A percentile compares a stretch with the other conserved stretches of the same genome.
These are phyloP conservation scores for Trametes gibbosa DNA, from an alignment of 768 basidiomycete genomes.

Conservation along the genomic window DNA sequence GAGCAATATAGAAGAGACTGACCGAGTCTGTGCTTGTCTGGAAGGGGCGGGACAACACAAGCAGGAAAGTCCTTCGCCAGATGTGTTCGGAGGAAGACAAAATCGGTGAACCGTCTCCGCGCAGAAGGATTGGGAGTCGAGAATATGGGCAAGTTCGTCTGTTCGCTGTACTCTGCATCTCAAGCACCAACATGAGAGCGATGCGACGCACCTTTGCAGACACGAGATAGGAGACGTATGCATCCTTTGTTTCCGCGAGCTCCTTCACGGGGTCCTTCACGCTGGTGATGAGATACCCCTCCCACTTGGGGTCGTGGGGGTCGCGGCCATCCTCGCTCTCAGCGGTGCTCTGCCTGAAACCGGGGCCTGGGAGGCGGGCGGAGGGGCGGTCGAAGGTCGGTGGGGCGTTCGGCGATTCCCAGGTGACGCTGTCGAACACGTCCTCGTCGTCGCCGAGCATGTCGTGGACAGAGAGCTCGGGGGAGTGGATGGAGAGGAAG, in stretches of 20 bases:
- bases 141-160: constrained; percentile 93
- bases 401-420: constrained; percentile 72
- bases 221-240: constrained; percentile 93
- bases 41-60: constrained; percentile 95
- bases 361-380: constrained; percentile 53
- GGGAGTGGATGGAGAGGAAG: not conserved
- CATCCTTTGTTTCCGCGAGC: constrained; percentile 94
- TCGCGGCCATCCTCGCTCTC: constrained; percentile 62
- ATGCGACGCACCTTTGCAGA: constrained; percentile 69
- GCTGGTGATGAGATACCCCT: constrained; percentile 75
- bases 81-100: constrained; percentile 88
- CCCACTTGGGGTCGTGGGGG: constrained; percentile 87
- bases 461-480: not conserved
- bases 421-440: constrained; percentile 88
- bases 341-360: constrained; percentile 77
- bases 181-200: constrained; percentile 6
- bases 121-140: constrained; percentile 69
- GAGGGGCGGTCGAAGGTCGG: constrained; percentile 42
- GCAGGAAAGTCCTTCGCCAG: constrained; percentile 92
- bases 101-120: constrained; percentile 93
- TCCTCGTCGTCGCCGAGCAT: constrained; percentile 89
- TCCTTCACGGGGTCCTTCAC: constrained; percentile 96
- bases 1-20: constrained; percentile 29
- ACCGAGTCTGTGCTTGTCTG: constrained; percentile 97
- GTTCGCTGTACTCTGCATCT: constrained; percentile 7